phyloP scores from a whole-genome alignment of 345 rosid genomes.

The Citrus medica region DNA sequence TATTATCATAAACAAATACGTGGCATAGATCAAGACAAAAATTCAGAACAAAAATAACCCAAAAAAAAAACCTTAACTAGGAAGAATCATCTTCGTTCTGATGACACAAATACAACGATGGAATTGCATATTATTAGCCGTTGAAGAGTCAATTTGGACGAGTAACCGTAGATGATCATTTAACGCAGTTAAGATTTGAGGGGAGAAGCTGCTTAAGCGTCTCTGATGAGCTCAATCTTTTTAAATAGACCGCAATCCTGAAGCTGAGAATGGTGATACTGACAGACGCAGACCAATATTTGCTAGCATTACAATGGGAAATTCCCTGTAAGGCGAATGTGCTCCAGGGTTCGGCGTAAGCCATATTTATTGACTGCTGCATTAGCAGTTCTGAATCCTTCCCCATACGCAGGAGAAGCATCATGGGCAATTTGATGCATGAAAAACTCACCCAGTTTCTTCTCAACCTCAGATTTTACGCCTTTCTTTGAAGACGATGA shows the following conservation, averaged over 20 bases:
- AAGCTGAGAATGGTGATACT: neutral
- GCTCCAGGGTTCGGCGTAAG: constrained; percentile 64
- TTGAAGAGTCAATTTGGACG: neutral
- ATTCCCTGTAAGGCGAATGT: constrained; percentile 54
- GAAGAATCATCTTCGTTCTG: neutral
- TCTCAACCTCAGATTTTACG: constrained; percentile 57
- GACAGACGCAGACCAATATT: neutral
- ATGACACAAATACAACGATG: neutral
- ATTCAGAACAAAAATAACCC: neutral
- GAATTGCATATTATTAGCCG: neutral
- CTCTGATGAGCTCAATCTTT: constrained; percentile 13
- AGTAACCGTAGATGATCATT: neutral
- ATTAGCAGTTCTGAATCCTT: constrained; percentile 75
- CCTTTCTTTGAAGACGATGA: constrained; percentile 62
- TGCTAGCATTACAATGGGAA: constrained; percentile 56
- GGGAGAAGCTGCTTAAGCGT: constrained; percentile 20
- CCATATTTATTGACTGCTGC: constrained; percentile 82
- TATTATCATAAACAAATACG: too few relatives aligned
- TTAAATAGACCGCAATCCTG: neutral
- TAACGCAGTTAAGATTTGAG: constrained; percentile 24
- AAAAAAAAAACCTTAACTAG: neutral
- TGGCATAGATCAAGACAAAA: neutral
- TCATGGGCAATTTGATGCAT: constrained; percentile 82
- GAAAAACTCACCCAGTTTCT: constrained; percentile 85
- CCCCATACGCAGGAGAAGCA: constrained; percentile 85